Conservation (phyloP, 2,329 filamentous ascomycete species). For the Botrytis pseudocinerea region DNA sequence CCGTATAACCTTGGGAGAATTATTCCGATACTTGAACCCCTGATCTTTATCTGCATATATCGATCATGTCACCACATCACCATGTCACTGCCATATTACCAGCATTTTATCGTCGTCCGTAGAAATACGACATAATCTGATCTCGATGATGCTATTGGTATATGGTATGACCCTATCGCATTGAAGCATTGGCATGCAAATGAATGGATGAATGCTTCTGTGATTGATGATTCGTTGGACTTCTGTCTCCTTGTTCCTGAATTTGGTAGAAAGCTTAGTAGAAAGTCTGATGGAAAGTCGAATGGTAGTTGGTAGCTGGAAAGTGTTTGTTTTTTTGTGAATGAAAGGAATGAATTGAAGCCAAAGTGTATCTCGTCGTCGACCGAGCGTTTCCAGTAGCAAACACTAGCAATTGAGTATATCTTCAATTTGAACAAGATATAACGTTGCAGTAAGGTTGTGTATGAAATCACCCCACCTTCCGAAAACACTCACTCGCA, state of each 20-base stretch:
- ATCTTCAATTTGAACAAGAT: background rate
- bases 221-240: background rate
- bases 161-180: background rate
- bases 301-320: background rate
- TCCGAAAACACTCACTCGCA: background rate
- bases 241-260: background rate
- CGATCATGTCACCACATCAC: background rate
- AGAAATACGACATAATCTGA: slow-evolving; percentile 8
- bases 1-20: background rate
- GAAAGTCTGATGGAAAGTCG: too few relatives aligned
- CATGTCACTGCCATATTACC: background rate
- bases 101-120: background rate
- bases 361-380: background rate
- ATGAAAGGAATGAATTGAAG: background rate
- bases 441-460: too few relatives aligned
- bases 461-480: background rate
- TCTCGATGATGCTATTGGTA: slow-evolving; percentile 3
- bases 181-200: background rate
- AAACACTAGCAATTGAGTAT: background rate
- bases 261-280: background rate
- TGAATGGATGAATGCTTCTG: background rate
- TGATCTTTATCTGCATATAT: slow-evolving; percentile 13
- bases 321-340: background rate
- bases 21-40: background rate
- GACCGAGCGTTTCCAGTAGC: background rate